Percentiles rank a stretch among this genome's conserved stretches.
phyloP scores from a whole-genome alignment of 2,329 filamentous ascomycete genomes.

The Fusarium miscanthi region DNA sequence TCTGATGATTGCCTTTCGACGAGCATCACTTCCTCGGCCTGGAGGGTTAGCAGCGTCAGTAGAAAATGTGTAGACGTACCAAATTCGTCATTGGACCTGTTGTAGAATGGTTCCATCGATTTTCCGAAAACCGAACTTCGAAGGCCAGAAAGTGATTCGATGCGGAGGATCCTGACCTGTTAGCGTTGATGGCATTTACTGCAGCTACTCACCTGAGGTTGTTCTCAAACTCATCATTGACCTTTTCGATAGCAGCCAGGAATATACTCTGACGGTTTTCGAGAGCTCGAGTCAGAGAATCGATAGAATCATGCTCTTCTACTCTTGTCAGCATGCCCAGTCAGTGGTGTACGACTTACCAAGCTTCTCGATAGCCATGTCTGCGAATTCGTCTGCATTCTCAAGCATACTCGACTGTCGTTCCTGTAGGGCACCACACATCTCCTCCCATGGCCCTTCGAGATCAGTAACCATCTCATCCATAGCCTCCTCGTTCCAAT shows the following conservation, averaged over 20 bases:
- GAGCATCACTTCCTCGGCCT: conserved; percentile 50
- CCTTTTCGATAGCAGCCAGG: conserved; percentile 43
- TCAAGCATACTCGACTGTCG: background rate
- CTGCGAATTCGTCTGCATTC: background rate
- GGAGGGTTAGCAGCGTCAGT: background rate
- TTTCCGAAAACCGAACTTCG: conserved; percentile 53
- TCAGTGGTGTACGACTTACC: background rate
- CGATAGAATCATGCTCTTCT: background rate
- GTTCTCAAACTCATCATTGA: conserved; percentile 40
- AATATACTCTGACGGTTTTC: conserved; percentile 45
- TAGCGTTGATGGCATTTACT: background rate
- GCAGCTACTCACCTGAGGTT: conserved; percentile 9
- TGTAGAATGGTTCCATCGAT: conserved; percentile 52
- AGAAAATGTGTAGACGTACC: conserved; percentile 40
- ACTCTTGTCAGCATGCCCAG: background rate
- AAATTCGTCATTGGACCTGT: conserved; percentile 44
- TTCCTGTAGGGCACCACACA: conserved; percentile 10
- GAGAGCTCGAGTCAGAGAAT: conserved; percentile 43
- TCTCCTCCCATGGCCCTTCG: conserved; percentile 46
- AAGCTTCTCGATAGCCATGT: conserved; percentile 20
- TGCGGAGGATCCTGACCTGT: conserved; percentile 48
- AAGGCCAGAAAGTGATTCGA: conserved; percentile 50
- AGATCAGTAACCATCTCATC: conserved; percentile 51
- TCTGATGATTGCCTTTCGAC: conserved; percentile 51
- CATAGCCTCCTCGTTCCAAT: conserved; percentile 61